phyloP scores from a whole-genome alignment of 192 early-diverging fungal species.

The Backusella westeae region DNA sequence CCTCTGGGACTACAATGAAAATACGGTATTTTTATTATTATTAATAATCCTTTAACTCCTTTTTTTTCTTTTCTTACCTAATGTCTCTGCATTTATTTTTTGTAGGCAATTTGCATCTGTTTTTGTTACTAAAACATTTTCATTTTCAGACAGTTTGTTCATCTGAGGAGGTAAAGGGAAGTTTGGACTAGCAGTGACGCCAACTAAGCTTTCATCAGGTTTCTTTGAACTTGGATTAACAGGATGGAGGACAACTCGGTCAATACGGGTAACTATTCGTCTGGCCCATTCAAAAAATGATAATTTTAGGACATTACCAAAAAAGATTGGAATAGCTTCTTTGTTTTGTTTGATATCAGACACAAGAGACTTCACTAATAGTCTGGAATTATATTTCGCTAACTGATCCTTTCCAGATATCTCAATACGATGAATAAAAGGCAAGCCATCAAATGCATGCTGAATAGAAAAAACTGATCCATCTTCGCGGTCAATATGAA shows the following conservation, averaged over 20 bases:
- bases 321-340: neutral
- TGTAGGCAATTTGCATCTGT: conserved; percentile 37
- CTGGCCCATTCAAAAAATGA: neutral
- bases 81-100: conserved; percentile 25
- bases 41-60: neutral
- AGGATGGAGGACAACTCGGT: neutral
- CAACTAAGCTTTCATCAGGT: neutral
- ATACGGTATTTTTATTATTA: too few species aligned
- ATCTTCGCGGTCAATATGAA: conserved; percentile 17
- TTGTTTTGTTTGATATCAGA: conserved; percentile 3
- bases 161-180: conserved; percentile 21
- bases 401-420: conserved; percentile 8
- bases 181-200: conserved; percentile 33
- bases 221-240: neutral
- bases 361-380: conserved; percentile 19
- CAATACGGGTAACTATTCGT: neutral
- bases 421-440: conserved; percentile 31
- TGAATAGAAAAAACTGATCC: conserved; percentile 24
- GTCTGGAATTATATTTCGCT: conserved; percentile 26
- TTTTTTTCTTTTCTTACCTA: conserved; percentile 15
- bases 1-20: conserved; percentile 4
- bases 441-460: conserved; percentile 35
- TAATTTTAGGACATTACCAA: conserved; percentile 15
- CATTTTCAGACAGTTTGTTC: neutral
- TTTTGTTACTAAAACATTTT: conserved; percentile 27